Base-by-base conservation (phyloP, 2,329 filamentous ascomycete species). In the Cryphonectria carpinicola region DNA sequence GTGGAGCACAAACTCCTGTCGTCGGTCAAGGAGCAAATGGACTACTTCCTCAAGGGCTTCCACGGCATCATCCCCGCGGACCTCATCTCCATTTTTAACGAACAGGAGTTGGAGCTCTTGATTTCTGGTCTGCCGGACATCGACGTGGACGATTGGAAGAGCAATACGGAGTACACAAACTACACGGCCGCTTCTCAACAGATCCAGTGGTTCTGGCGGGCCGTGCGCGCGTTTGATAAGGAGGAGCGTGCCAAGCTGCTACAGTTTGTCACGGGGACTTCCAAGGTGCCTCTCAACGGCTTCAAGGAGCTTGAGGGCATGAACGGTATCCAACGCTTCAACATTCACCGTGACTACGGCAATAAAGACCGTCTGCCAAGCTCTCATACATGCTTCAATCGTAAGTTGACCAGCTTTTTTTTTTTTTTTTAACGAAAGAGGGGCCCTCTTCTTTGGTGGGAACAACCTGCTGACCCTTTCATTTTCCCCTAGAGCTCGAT, bases 161-260 rank as follows among this genome's bases (percentile, higher is more conserved):
- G 93, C 82, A 97, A 98, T 82, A 97, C 95, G 2, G 97, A 99
- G 79, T 98, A 99, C 77, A 95, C 98, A 82, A 98, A 98, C 81
- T 99, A 99, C 84, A 94, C 90, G 5, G 92, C 93, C 43, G 95
- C 95, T 0, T 98, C 96, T 3, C 93, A 94, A 61, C 97, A 99
- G 80, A 97, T 99, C 71, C 95, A 98, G 80, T 99, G 96, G 96
- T 99, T 99, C 89, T 99, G 96, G 96, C 92, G 97, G 77, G 96
- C 96, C 37, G 90, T 99, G 60, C 91, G 96, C 76, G 97, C 95
- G 5, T 99, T 98, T 78, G 97, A 98, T 84, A 98, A 98, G 84
- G 97, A 99, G 84, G 97, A 99, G 83, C 93, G 94, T 72, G 96
- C 96, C 76, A 99, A 99, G 82, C 85, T 99, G 73, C 87, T 99